Evolutionary conservation across 2,329 filamentous ascomycete species (phyloP), one percentile per base, ranked within the genome.

Genomic region (Delphinella strobiligena): DNA sequence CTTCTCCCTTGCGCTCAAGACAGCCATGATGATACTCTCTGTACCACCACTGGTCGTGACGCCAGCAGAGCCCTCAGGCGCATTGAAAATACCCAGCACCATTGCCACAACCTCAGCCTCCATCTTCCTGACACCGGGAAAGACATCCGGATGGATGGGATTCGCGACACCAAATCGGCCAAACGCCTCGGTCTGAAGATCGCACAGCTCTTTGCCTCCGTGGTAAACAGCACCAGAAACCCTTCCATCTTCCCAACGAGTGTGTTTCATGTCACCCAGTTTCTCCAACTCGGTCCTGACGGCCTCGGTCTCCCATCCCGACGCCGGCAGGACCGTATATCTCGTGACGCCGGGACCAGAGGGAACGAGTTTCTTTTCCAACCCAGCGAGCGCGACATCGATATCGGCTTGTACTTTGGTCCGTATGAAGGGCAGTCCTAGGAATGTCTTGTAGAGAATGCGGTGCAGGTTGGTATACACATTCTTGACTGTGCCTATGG

Each of bases 81-180:
- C 87, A 60, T 93, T 85, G 69, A 95, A 98, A 60, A 98, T 47
- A 4, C 45, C 48, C 38, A 59, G 39, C 1, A 93, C 87, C 89
- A 98, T 98, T 49, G 88, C 82, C 38, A 98, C 91, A 45, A 98
- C 70, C 66, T 98, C 91, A 33, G 91, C 89, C 68, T 98, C 91
- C 91, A 98, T 98, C 74, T 98, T 98, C 53, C 91, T 73, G 38
- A 98, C 88, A 19, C 89, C 91, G 12, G 91, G 91, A 64, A 98
- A 98, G 32, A 98, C 89, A 63, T 98, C 91, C 5, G 91, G 91
- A 60, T 98, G 91, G 50, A 98, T 91, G 3, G 91, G 91, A 61
- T 98, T 98, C 30, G 87, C 75, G 19, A 98, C 91, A 37, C 87
- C 89, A 60, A 98, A 98, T 61, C 83, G 82, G 48, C 83, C 82